These are phyloP conservation scores for Moricandia arvensis DNA, from an alignment of 345 rosid species.

Conservation along the genomic window DNA sequence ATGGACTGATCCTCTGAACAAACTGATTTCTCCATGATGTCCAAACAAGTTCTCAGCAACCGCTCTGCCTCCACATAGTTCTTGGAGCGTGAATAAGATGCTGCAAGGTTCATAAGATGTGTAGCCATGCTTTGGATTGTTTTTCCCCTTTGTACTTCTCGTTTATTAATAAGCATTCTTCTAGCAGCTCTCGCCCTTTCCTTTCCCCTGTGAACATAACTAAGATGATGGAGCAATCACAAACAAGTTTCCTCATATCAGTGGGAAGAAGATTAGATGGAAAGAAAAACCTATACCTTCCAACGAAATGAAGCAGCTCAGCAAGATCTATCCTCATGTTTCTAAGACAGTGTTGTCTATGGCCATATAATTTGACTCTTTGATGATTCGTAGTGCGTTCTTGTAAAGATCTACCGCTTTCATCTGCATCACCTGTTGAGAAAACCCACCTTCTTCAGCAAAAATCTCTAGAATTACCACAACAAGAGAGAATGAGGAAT, in stretches of 20 bases:
- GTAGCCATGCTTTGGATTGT: conserved; percentile 59
- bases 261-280: neutral
- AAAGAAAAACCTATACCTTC: conserved; percentile 52
- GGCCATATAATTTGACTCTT: conserved; percentile 58
- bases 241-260: too few relatives aligned
- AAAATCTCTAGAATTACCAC: neutral
- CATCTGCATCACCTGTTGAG: conserved; percentile 63
- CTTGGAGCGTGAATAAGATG: neutral
- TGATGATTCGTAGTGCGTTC: conserved; percentile 61
- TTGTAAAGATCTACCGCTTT: conserved; percentile 65
- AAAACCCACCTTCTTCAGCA: conserved; percentile 13
- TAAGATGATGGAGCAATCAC: neutral
- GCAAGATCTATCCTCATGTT: conserved; percentile 87
- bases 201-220: conserved; percentile 48
- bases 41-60: too few relatives aligned
- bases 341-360: conserved; percentile 61
- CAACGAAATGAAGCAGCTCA: conserved; percentile 78
- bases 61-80: too few relatives aligned
- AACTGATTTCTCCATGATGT: conserved; percentile 37
- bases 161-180: conserved; percentile 69
- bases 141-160: conserved; percentile 66
- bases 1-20: conserved; percentile 69
- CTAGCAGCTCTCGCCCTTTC: conserved; percentile 83
- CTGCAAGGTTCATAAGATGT: conserved; percentile 72
- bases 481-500: neutral